A percentile compares a stretch with the other conserved stretches of the same genome.
These are phyloP conservation scores for Podochytrium sp. DNA, from an alignment of 192 early-diverging fungal genomes.

Conservation along the genomic window DNA sequence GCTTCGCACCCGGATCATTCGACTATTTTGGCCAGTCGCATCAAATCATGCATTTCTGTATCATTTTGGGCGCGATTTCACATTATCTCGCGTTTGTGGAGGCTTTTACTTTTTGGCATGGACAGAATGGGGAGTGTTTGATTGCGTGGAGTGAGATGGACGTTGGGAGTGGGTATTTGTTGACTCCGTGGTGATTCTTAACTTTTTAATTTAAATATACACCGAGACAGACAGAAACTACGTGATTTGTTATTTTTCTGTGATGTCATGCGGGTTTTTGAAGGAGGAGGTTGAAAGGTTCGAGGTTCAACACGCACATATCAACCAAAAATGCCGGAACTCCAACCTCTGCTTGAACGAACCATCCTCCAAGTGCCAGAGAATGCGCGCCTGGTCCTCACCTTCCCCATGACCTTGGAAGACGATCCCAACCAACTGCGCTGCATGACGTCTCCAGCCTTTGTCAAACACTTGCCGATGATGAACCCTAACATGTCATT, in stretches of 20 bases:
- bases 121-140: conserved; percentile 8
- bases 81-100: conserved; percentile 73
- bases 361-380: neutral
- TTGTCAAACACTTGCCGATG: conserved; percentile 6
- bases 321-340: neutral
- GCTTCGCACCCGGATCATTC: conserved; percentile 75
- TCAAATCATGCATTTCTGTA: conserved; percentile 83
- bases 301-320: too few species aligned
- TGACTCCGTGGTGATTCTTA: too few species aligned
- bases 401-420: neutral
- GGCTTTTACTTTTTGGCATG: conserved; percentile 31
- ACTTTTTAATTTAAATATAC: too few species aligned
- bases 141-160: neutral
- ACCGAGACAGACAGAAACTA: too few species aligned
- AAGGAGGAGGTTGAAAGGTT: too few species aligned
- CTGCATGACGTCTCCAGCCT: neutral
- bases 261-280: too few species aligned
- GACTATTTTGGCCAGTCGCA: conserved; percentile 75
- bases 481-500: conserved; percentile 8
- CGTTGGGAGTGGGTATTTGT: too few species aligned
- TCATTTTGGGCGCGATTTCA: conserved; percentile 65
- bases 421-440: neutral
- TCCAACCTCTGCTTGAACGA: neutral
- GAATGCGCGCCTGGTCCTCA: neutral
- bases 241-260: too few species aligned